A percentile compares a stretch with the other conserved stretches of the same genome.
phyloP scores from a whole-genome alignment of 306 rosid genomes.

The Argentina anserina region DNA sequence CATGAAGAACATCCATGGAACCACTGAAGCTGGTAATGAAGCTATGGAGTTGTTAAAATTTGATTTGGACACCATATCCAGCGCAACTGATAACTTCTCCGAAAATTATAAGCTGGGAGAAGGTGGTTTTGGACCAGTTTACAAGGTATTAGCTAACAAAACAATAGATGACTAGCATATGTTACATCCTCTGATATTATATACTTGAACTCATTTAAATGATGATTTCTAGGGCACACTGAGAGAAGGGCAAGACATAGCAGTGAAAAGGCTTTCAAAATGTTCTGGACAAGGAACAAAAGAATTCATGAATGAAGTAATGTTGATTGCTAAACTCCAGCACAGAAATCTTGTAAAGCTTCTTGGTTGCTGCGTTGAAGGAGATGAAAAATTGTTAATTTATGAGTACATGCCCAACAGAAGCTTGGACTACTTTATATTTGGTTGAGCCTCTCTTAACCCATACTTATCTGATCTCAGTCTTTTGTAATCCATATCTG shows the following conservation, averaged over 20 bases:
- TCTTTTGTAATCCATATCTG: not conserved
- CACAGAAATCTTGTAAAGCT: slow-evolving; percentile 58
- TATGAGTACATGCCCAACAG: slow-evolving; percentile 57
- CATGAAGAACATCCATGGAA: not conserved
- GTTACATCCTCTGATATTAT: not conserved
- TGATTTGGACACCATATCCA: slow-evolving; percentile 22
- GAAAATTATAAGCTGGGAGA: slow-evolving; percentile 31
- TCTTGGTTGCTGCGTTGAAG: slow-evolving; percentile 50
- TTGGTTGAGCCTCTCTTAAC: slow-evolving; percentile 36
- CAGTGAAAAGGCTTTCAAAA: slow-evolving; percentile 53
- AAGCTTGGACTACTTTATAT: slow-evolving; percentile 58
- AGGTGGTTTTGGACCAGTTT: slow-evolving; percentile 60
- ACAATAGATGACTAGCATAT: not conserved
- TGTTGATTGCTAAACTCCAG: slow-evolving; percentile 52
- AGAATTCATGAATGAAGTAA: slow-evolving; percentile 58
- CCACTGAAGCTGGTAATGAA: slow-evolving; percentile 6
- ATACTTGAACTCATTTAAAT: not conserved
- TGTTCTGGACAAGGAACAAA: slow-evolving; percentile 47
- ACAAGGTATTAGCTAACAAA: slow-evolving; percentile 19
- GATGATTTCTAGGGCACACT: slow-evolving; percentile 39
- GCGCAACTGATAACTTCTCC: slow-evolving; percentile 38
- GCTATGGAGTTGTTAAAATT: slow-evolving; percentile 36
- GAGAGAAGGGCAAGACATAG: slow-evolving; percentile 40
- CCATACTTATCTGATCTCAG: not conserved
- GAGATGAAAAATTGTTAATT: slow-evolving; percentile 41